Evolutionary conservation across 2,329 filamentous ascomycete species (phyloP).

Genomic region (Teratosphaeria destructans): DNA sequence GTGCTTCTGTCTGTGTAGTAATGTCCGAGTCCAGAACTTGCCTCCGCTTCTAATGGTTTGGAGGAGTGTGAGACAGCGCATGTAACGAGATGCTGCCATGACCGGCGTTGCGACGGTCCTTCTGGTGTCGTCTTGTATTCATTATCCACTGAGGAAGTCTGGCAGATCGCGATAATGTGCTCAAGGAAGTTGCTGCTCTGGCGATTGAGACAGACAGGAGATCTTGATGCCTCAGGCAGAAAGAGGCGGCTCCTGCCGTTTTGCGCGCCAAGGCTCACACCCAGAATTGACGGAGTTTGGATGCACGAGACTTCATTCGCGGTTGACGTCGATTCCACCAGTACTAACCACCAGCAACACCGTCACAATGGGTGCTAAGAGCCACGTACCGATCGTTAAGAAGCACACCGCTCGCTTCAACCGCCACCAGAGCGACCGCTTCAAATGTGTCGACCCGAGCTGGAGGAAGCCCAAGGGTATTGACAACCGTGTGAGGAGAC

Average conservation of each 20-base stretch:
- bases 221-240: not conserved
- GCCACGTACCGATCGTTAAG: constrained; percentile 99
- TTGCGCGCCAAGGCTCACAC: not conserved
- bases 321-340: not conserved
- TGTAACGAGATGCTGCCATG: too few relatives aligned
- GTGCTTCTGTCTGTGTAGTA: too few relatives aligned
- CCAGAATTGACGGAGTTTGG: not conserved
- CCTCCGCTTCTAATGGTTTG: too few relatives aligned
- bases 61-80: too few relatives aligned
- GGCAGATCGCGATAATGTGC: not conserved
- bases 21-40: too few relatives aligned
- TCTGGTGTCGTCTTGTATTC: too few relatives aligned
- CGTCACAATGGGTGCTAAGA: constrained; percentile 62
- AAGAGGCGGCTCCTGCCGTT: not conserved
- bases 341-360: constrained; percentile 17
- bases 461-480: constrained; percentile 99
- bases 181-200: not conserved
- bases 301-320: not conserved
- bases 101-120: too few relatives aligned
- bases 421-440: constrained; percentile 95
- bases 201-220: not conserved
- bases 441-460: constrained; percentile 79
- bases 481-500: constrained; percentile 93
- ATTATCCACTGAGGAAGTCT: too few relatives aligned
- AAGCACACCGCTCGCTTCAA: constrained; percentile 98